Conservation (phyloP, 1,284 basidiomycete genomes). For the Vanrija sp. region DNA sequence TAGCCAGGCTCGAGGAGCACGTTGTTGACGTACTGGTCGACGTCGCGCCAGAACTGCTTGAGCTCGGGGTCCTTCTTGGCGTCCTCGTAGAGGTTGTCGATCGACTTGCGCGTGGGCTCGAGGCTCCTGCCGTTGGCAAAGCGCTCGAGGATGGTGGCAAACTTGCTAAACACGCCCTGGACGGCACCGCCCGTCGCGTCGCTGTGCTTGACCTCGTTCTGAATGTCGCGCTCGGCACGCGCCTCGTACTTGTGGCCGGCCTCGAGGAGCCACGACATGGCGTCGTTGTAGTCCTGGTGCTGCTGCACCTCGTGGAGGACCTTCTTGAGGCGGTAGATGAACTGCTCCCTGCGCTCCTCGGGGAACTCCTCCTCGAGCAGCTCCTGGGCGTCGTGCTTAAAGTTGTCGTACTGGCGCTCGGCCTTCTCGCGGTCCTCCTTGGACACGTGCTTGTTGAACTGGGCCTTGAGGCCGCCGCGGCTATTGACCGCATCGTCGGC, state of each 20-base stretch:
- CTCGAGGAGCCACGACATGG: constrained; percentile 69
- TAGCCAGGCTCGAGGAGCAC: constrained; percentile 83
- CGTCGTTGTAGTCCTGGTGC: constrained; percentile 83
- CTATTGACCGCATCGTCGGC: constrained; percentile 1
- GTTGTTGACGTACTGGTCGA: constrained; percentile 65
- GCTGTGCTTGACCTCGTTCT: constrained; percentile 47
- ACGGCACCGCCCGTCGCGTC: constrained; percentile 55
- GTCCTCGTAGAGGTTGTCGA: constrained; percentile 71
- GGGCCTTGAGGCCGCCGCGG: too few relatives aligned
- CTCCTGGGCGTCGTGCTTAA: not conserved
- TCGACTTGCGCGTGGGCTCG: constrained; percentile 66
- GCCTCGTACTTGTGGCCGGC: constrained; percentile 70
- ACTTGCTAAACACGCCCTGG: constrained; percentile 56
- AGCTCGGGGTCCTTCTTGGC: constrained; percentile 72
- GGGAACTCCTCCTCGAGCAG: constrained; percentile 76
- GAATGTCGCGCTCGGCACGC: constrained; percentile 53
- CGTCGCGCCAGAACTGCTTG: constrained; percentile 66
- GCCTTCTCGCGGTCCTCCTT: not conserved
- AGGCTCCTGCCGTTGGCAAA: constrained; percentile 73
- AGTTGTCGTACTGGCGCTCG: not conserved
- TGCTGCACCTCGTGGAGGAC: constrained; percentile 84
- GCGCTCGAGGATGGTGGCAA: constrained; percentile 79
- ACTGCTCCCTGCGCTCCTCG: constrained; percentile 67
- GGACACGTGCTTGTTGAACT: too few relatives aligned
- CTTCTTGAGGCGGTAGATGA: constrained; percentile 53